These are phyloP conservation scores for Basidiobolus meristosporus DNA, from an alignment of 371 early-diverging fungal species.

Conservation along the genomic window DNA sequence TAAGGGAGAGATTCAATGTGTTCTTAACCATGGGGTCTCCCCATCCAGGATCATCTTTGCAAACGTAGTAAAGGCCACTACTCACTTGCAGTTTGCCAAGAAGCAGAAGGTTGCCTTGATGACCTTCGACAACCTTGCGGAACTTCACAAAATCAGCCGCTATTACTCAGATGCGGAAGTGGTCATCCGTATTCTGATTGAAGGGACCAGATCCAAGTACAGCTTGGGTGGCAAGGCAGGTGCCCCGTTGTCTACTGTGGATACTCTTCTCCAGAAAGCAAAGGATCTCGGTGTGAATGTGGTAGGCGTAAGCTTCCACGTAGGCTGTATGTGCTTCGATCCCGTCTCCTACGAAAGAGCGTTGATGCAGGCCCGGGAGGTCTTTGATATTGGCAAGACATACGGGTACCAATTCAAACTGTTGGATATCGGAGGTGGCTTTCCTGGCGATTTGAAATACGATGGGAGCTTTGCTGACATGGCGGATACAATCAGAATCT, in stretches of 20 bases:
- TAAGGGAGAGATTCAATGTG: slow-evolving; percentile 70
- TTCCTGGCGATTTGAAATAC: slow-evolving; percentile 68
- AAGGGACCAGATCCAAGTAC: slow-evolving; percentile 83
- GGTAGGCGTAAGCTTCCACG: slow-evolving; percentile 87
- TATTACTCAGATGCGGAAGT: slow-evolving; percentile 64
- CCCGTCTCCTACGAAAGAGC: slow-evolving; percentile 84
- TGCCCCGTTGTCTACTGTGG: slow-evolving; percentile 55
- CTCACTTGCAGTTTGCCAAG: slow-evolving; percentile 74
- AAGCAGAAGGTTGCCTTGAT: slow-evolving; percentile 63
- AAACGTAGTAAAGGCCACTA: slow-evolving; percentile 93
- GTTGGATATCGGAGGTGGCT: slow-evolving; percentile 94
- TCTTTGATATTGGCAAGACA: slow-evolving; percentile 64
- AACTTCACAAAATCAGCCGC: slow-evolving; percentile 78
- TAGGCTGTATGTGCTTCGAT: slow-evolving; percentile 86
- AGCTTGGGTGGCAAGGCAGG: slow-evolving; percentile 93
- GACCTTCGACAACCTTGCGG: slow-evolving; percentile 96
- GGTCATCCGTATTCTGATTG: slow-evolving; percentile 84
- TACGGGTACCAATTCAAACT: slow-evolving; percentile 61
- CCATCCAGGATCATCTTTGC: slow-evolving; percentile 87
- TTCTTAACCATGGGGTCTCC: slow-evolving; percentile 57
- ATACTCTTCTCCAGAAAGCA: slow-evolving; percentile 48
- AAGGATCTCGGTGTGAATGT: slow-evolving; percentile 64
- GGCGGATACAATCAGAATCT: slow-evolving; percentile 54
- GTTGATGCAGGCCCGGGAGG: slow-evolving; percentile 56
- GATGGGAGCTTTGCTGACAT: slow-evolving; percentile 67